Conservation (phyloP, 2,329 filamentous ascomycete genomes). For the Aspergillus terreus region DNA sequence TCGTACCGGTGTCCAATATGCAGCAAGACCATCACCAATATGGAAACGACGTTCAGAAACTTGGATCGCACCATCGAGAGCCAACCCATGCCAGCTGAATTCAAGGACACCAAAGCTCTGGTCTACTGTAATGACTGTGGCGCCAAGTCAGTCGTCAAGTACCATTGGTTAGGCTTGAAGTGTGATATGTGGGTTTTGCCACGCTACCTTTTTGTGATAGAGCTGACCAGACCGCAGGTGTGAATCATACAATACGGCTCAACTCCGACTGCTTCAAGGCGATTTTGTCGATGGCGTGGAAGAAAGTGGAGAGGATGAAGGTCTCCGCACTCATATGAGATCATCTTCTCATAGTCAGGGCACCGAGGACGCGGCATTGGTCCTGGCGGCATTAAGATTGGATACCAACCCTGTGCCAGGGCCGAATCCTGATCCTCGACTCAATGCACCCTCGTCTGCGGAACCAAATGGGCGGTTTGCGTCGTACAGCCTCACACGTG, state of each 20-base stretch:
- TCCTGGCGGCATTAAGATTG: constrained; percentile 26
- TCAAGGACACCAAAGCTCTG: constrained; percentile 72
- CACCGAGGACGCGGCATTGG: constrained; percentile 18
- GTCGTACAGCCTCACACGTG: constrained; percentile 36
- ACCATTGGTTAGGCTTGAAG: constrained; percentile 93
- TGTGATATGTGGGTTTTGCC: constrained; percentile 56
- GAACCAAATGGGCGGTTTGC: constrained; percentile 23
- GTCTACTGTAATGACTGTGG: constrained; percentile 95
- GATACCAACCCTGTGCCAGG: constrained; percentile 23
- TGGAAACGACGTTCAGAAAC: constrained; percentile 92
- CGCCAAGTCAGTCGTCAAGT: constrained; percentile 77
- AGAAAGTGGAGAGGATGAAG: constrained; percentile 20
- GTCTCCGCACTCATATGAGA: constrained; percentile 16
- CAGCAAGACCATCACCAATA: constrained; percentile 93
- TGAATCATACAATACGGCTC: constrained; percentile 46
- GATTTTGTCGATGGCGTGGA: constrained; percentile 23
- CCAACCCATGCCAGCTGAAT: constrained; percentile 90
- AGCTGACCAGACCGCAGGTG: constrained; percentile 30
- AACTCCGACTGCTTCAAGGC: constrained; percentile 38
- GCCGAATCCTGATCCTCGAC: constrained; percentile 14
- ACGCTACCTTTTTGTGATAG: neutral
- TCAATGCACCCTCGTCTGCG: constrained; percentile 17
- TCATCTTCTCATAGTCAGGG: constrained; percentile 24
- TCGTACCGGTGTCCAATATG: constrained; percentile 97
- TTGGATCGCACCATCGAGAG: constrained; percentile 79